phyloP scores from a whole-genome alignment of 2,329 filamentous ascomycete genomes.

The Pseudohalonectria lignicola region DNA sequence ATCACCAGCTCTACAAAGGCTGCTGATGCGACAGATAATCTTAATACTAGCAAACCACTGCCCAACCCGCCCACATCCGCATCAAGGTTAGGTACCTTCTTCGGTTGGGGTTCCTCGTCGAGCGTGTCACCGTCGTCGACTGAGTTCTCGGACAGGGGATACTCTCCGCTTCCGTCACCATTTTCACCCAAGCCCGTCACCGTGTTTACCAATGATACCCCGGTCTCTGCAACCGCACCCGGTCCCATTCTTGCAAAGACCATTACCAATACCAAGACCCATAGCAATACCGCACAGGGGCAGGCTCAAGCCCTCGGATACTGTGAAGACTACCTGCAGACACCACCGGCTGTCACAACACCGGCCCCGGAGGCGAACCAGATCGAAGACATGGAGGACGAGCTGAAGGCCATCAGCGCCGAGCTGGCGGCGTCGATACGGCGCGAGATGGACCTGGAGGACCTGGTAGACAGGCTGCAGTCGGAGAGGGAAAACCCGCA shows the following conservation, averaged over 20 bases:
- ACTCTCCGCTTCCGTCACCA: constrained; percentile 39
- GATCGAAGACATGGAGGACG: constrained; percentile 85
- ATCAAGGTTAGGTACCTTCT: constrained; percentile 38
- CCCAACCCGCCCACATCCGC: constrained; percentile 38
- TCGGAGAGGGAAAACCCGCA: constrained; percentile 55
- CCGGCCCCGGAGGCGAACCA: constrained; percentile 33
- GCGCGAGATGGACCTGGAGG: constrained; percentile 92
- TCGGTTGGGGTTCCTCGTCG: constrained; percentile 46
- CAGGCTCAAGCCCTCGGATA: constrained; percentile 39
- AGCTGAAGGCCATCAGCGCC: constrained; percentile 83
- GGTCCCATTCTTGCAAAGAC: constrained; percentile 9
- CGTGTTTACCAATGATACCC: constrained; percentile 28
- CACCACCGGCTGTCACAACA: constrained; percentile 28
- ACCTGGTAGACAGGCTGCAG: constrained; percentile 81
- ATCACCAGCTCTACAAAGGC: not conserved
- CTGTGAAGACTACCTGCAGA: constrained; percentile 39
- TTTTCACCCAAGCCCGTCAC: constrained; percentile 28
- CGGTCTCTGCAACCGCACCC: constrained; percentile 21
- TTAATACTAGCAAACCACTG: constrained; percentile 36
- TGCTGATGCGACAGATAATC: not conserved
- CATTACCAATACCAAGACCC: too few species aligned
- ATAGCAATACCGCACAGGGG: too few species aligned
- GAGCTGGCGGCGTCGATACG: constrained; percentile 90
- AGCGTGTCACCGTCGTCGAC: constrained; percentile 34
- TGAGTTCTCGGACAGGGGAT: constrained; percentile 36